Conservation (phyloP, 331 rosid species). For the Quercus lobata region DNA sequence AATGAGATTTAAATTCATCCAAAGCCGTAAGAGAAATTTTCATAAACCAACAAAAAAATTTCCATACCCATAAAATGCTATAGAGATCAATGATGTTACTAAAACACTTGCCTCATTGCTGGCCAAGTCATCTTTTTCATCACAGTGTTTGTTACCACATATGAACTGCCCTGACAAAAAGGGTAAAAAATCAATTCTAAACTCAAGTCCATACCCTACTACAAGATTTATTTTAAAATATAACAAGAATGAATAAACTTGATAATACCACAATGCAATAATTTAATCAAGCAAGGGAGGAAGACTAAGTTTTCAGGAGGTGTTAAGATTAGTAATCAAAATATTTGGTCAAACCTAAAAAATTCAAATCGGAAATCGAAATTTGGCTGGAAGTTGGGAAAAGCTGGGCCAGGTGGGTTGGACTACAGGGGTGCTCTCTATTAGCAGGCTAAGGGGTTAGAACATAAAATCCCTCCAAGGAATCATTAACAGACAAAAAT, state of each 20-base stretch:
- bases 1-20: neutral
- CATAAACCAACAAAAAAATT: neutral
- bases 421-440: neutral
- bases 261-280: neutral
- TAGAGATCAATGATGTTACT: neutral
- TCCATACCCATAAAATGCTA: no score
- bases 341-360: no score
- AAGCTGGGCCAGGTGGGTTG: neutral
- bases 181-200: slow-evolving; percentile 18
- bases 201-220: slow-evolving; percentile 2
- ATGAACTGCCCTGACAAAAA: slow-evolving; percentile 73
- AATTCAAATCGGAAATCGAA: no score
- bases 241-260: no score
- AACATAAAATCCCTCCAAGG: neutral
- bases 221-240: slow-evolving; percentile 5
- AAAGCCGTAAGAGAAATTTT: neutral
- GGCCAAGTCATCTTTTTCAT: slow-evolving; percentile 66
- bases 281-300: neutral
- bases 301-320: neutral
- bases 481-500: neutral
- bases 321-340: no score
- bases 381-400: no score
- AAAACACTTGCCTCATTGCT: slow-evolving; percentile 74
- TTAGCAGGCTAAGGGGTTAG: neutral
- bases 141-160: slow-evolving; percentile 86